These are phyloP conservation scores for Pseudogymnoascus sp. DNA, from an alignment of 2,329 filamentous ascomycete species.

Conservation along the genomic window DNA sequence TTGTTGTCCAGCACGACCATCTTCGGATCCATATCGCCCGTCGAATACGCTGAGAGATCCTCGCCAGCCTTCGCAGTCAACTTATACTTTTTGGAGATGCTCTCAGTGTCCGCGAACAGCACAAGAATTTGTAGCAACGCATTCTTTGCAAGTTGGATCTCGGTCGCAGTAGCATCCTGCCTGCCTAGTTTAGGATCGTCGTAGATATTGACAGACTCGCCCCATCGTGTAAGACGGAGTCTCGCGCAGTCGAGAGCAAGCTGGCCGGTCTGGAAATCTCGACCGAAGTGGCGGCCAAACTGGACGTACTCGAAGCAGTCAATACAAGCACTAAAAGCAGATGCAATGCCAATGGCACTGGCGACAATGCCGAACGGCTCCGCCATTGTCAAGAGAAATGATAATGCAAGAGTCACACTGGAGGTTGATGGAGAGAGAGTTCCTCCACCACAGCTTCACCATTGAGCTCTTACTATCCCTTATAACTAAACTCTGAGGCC, in stretches of 20 bases:
- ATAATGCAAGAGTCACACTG: too few species aligned
- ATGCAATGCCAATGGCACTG: too few species aligned
- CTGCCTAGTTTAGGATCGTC: slow-evolving; percentile 18
- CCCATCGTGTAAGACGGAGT: not conserved
- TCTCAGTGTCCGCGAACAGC: slow-evolving; percentile 16
- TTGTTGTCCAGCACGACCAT: slow-evolving; percentile 13
- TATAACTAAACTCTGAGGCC: too few species aligned
- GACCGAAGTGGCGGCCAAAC: too few species aligned
- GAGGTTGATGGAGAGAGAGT: too few species aligned
- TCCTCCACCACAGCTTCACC: too few species aligned
- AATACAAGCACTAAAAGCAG: too few species aligned
- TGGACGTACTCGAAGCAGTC: too few species aligned
- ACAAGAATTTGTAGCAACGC: slow-evolving; percentile 14
- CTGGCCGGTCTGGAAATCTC: not conserved
- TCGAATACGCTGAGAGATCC: slow-evolving; percentile 14
- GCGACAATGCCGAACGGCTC: too few species aligned
- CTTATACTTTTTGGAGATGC: slow-evolving; percentile 16
- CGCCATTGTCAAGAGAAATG: too few species aligned
- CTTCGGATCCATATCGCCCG: slow-evolving; percentile 13
- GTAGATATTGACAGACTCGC: not conserved
- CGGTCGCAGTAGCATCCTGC: slow-evolving; percentile 10
- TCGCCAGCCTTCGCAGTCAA: slow-evolving; percentile 14
- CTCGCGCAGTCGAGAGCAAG: not conserved
- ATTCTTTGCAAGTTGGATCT: slow-evolving; percentile 16
- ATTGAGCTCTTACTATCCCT: too few species aligned